Conservation (phyloP, 2,329 filamentous ascomycete genomes). For the Pseudogymnoascus sp. region DNA sequence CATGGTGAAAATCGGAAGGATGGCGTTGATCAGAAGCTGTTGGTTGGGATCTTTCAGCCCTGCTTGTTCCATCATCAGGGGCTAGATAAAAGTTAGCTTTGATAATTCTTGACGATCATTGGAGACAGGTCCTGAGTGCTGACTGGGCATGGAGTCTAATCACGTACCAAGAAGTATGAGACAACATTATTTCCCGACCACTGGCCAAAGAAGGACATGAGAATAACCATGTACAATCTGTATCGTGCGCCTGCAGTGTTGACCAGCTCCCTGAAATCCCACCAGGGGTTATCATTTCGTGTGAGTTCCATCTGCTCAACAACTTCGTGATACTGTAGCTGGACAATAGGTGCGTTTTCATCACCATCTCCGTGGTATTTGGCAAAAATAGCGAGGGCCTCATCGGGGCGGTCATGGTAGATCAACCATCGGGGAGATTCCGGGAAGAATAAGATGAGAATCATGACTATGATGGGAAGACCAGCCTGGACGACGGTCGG, state of each 20-base stretch:
- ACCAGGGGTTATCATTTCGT: slow-evolving; percentile 49
- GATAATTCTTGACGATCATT: slow-evolving; percentile 32
- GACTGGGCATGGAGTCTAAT: background rate
- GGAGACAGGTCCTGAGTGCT: background rate
- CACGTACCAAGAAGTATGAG: slow-evolving; percentile 22
- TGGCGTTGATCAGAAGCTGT: slow-evolving; percentile 30
- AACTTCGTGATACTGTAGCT: slow-evolving; percentile 50
- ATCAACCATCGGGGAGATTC: slow-evolving; percentile 51
- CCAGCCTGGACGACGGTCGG: slow-evolving; percentile 47
- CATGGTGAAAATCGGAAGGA: slow-evolving; percentile 31
- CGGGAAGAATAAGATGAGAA: slow-evolving; percentile 42
- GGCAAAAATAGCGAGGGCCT: slow-evolving; percentile 47
- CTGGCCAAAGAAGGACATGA: slow-evolving; percentile 46
- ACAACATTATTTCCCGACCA: slow-evolving; percentile 28
- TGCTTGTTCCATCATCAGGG: slow-evolving; percentile 35
- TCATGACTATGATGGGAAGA: slow-evolving; percentile 38
- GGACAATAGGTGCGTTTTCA: slow-evolving; percentile 41
- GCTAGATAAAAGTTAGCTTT: slow-evolving; percentile 25
- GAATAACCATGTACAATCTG: slow-evolving; percentile 41
- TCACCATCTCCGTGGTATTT: slow-evolving; percentile 52
- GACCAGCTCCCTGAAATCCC: slow-evolving; percentile 48
- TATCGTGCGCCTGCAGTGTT: slow-evolving; percentile 41
- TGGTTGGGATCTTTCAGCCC: slow-evolving; percentile 23
- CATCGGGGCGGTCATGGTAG: slow-evolving; percentile 45
- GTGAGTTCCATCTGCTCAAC: slow-evolving; percentile 41